Evolutionary conservation across 1,284 basidiomycete species (phyloP).

Genomic region (Dichomitus squalens): DNA sequence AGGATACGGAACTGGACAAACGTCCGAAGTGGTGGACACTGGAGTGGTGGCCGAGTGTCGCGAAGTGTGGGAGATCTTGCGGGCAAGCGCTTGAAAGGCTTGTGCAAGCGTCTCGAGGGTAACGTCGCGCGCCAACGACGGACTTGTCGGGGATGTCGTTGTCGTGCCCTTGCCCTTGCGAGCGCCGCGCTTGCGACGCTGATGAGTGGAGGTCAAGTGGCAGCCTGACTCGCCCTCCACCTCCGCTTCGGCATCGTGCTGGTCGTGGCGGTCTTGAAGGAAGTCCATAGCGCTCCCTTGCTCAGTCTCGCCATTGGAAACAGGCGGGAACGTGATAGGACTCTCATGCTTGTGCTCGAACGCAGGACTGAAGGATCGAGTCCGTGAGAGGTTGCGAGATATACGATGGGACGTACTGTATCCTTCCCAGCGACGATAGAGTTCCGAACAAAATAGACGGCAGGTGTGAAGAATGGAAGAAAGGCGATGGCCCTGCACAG

Average conservation of each 20-base stretch:
- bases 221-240: slow-evolving; percentile 43
- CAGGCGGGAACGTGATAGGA: no score
- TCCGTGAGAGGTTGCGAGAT: slow-evolving; percentile 59
- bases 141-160: no score
- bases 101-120: slow-evolving; percentile 73
- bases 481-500: no score
- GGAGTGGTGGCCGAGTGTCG: slow-evolving; percentile 21
- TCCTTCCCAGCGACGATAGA: slow-evolving; percentile 46
- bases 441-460: slow-evolving; percentile 65
- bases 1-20: slow-evolving; percentile 12
- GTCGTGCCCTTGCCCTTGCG: slow-evolving; percentile 64
- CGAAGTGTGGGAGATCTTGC: slow-evolving; percentile 73
- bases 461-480: slow-evolving; percentile 66
- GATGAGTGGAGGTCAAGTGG: slow-evolving; percentile 66
- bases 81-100: slow-evolving; percentile 80
- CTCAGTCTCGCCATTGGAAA: no score
- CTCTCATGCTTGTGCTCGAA: no score
- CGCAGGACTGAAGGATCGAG: slow-evolving; percentile 59
- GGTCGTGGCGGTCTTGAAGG: no score
- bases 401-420: slow-evolving; percentile 48
- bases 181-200: slow-evolving; percentile 78
- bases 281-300: no score
- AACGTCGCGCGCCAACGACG: slow-evolving; percentile 42
- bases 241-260: no score
- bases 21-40: slow-evolving; percentile 16